Evolutionary conservation across 177 flowering plant genomes (phyloP).

Genomic region (Vitis hybrid): DNA sequence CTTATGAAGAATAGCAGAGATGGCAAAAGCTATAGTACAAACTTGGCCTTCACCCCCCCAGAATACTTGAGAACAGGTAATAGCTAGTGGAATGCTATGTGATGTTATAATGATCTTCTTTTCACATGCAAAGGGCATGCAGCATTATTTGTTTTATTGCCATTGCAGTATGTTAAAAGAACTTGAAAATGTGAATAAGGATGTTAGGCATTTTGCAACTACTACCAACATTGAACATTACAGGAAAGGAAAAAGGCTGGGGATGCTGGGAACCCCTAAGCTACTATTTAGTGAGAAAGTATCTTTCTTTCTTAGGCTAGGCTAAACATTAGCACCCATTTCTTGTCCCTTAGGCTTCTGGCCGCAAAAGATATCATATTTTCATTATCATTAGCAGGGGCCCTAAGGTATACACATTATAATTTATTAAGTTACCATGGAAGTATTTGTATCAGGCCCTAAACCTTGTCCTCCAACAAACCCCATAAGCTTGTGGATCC

Average conservation of each 20-base stretch:
- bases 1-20: conserved; percentile 98
- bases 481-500: too few relatives aligned
- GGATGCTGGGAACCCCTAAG: too few relatives aligned
- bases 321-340: too few relatives aligned
- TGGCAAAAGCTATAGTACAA: conserved; percentile 93
- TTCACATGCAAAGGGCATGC: background rate
- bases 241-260: background rate
- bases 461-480: too few relatives aligned
- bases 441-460: too few relatives aligned
- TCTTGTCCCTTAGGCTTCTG: too few relatives aligned
- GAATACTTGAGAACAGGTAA: conserved; percentile 84
- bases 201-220: background rate
- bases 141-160: background rate
- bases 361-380: too few relatives aligned
- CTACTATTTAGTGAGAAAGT: too few relatives aligned
- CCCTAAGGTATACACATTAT: too few relatives aligned
- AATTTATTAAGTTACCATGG: too few relatives aligned
- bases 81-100: background rate
- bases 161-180: background rate
- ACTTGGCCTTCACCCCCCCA: conserved; percentile 92
- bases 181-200: background rate
- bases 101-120: background rate
- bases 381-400: too few relatives aligned
- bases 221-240: background rate
- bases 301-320: too few relatives aligned